Evolutionary conservation across 345 rosid species (phyloP), one percentile per base, ranked within the genome.

Genomic region (thale cress (Arabidopsis thaliana)): DNA sequence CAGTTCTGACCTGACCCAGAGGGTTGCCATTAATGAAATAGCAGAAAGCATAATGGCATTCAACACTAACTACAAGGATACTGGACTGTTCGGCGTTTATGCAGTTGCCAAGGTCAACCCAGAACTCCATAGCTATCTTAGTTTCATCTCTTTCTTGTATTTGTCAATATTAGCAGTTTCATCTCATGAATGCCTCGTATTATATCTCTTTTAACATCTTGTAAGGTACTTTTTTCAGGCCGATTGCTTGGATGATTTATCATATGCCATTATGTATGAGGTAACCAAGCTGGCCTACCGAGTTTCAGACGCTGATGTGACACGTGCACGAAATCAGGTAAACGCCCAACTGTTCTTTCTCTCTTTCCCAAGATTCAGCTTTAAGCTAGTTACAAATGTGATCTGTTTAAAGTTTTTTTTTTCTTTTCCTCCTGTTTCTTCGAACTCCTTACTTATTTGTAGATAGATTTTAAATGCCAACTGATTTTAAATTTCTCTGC

Each of bases 1-100:
- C 91, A 96, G 99, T 33, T 89, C 99, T 33, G 93, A 85, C 83
- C 85, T 96, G 79, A 91, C 82, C 34, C 99, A 96, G 72, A 89
- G 89, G 82, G 91, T 88, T 76, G 87, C 86, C 65, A 85, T 93
- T 42, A 78, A 93, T 83, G 99, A 91, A 82, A 75, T 96, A 81
- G 98, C 98, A 0, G 99, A 96, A 82, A 93, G 93, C 78, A 85
- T 93, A 84, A 93, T 93, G 98, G 93, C 99, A 45, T 96, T 96
- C 82, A 96, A 96, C 78, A 96, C 98, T 80, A 96, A 96, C 89
- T 96, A 96, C 78, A 96, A 91, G 73, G 99, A 96, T 82, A 96
- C 96, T 63, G 99, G 99, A 52, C 89, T 96, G 7, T 96, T 96
- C 55, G 99, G 99, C 59, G 86, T 96, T 68, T 93, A 96, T 83